Percentiles rank a stretch among this genome's conserved stretches.
Evolutionary conservation across 805 yeast genomes (phyloP).

Genomic region (Myxozyma neotropica): DNA sequence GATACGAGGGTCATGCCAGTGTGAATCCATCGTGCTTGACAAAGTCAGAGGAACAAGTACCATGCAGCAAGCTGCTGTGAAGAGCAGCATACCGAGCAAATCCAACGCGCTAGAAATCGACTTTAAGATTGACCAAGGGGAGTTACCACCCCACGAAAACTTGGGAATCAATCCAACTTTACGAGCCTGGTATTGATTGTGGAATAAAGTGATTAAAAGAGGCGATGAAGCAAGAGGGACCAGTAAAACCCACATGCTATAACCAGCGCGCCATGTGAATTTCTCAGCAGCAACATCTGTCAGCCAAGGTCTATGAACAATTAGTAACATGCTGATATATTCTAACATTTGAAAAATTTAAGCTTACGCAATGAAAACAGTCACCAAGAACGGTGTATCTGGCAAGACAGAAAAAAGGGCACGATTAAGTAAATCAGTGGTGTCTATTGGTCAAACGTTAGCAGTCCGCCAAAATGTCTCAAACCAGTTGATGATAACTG

Average conservation of each 20-base stretch:
- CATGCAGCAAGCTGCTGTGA: conserved; percentile 58
- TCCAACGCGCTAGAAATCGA: conserved; percentile 53
- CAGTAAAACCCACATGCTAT: conserved; percentile 53
- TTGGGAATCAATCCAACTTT: conserved; percentile 24
- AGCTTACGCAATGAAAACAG: conserved; percentile 50
- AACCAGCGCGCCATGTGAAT: conserved; percentile 57
- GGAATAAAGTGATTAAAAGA: conserved; percentile 30
- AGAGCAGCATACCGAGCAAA: conserved; percentile 55
- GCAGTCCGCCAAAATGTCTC: too few relatives aligned
- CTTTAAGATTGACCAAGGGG: background rate
- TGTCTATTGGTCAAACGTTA: too few relatives aligned
- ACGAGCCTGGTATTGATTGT: conserved; percentile 32
- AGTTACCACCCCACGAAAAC: conserved; percentile 16
- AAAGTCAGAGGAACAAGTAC: conserved; percentile 67
- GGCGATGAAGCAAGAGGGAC: conserved; percentile 46
- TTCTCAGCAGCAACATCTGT: conserved; percentile 39
- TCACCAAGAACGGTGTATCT: conserved; percentile 48
- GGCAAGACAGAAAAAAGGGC: conserved; percentile 45
- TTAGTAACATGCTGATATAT: conserved; percentile 35
- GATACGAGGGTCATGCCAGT: conserved; percentile 57
- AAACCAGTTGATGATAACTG: too few relatives aligned
- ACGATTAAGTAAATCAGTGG: conserved; percentile 47
- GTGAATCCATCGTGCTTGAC: conserved; percentile 56
- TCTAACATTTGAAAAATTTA: too few relatives aligned
- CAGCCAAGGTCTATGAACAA: conserved; percentile 30